Evolutionary conservation across 345 rosid species (phyloP).

Genomic region (Moricandia arvensis): DNA sequence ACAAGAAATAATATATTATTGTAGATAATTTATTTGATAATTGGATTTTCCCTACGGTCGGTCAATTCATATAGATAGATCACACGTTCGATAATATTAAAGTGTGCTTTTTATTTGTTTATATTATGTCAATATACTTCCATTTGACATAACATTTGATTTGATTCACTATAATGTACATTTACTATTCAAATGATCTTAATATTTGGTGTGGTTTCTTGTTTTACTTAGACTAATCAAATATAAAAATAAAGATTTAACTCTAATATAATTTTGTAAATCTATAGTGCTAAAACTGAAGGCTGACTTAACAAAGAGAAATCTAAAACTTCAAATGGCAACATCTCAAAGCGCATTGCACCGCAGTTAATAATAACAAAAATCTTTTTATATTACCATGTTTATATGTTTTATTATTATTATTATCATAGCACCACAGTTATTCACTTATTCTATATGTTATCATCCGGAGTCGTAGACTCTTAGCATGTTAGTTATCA

Average conservation of each 20-base stretch:
- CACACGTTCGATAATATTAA: slow-evolving; percentile 27
- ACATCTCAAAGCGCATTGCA: too few relatives aligned
- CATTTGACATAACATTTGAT: neutral
- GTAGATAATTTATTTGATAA: too few relatives aligned
- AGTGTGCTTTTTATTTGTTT: neutral
- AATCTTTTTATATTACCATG: too few relatives aligned
- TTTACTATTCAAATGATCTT: neutral
- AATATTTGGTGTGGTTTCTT: neutral
- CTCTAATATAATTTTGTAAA: neutral
- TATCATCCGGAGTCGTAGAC: too few relatives aligned
- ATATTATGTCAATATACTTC: neutral
- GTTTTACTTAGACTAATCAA: neutral
- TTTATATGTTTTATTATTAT: too few relatives aligned
- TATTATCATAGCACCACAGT: too few relatives aligned
- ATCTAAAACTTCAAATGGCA: too few relatives aligned
- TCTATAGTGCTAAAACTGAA: neutral
- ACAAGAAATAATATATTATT: neutral
- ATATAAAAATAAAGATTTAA: neutral
- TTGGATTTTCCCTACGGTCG: slow-evolving; percentile 3
- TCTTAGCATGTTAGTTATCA: neutral
- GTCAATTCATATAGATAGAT: slow-evolving; percentile 31
- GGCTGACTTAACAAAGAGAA: too few relatives aligned
- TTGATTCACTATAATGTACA: neutral
- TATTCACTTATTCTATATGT: too few relatives aligned
- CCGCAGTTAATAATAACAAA: too few relatives aligned